Evolutionary conservation across 108 stramenopile species (phyloP).

Genomic region (Skeletonema marinoi): DNA sequence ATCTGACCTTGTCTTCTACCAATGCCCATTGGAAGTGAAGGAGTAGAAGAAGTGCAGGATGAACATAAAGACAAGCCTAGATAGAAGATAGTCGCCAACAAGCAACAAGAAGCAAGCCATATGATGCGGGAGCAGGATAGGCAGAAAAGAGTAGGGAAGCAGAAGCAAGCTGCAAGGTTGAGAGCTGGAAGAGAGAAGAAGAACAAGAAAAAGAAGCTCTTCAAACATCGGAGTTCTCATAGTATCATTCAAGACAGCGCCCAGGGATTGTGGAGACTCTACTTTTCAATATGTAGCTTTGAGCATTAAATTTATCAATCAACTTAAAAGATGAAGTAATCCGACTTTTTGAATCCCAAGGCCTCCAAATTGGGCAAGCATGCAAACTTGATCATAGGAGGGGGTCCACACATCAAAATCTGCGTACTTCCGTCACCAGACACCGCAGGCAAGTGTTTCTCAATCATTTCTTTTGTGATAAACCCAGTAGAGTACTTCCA

Average conservation of each 20-base stretch:
- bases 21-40: no score
- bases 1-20: no score
- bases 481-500: constrained; percentile 92
- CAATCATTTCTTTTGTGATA: constrained; percentile 93
- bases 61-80: no score
- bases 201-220: background rate
- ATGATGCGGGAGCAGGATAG: no score
- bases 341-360: constrained; percentile 86
- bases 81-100: no score
- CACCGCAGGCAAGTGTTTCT: constrained; percentile 60
- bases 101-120: no score
- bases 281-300: background rate
- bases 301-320: background rate
- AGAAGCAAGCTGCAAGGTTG: background rate
- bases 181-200: background rate
- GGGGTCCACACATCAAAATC: constrained; percentile 98
- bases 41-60: no score
- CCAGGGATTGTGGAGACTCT: background rate
- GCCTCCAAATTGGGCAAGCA: constrained; percentile 90
- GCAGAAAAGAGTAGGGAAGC: no score
- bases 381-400: constrained; percentile 98
- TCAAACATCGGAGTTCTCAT: background rate
- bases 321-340: constrained; percentile 88
- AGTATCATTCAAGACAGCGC: background rate
- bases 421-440: constrained; percentile 63